Evolutionary conservation across 352 stramenopile species (phyloP), one percentile per base, ranked within the genome.

Genomic region (Globisporangium okanoganense): DNA sequence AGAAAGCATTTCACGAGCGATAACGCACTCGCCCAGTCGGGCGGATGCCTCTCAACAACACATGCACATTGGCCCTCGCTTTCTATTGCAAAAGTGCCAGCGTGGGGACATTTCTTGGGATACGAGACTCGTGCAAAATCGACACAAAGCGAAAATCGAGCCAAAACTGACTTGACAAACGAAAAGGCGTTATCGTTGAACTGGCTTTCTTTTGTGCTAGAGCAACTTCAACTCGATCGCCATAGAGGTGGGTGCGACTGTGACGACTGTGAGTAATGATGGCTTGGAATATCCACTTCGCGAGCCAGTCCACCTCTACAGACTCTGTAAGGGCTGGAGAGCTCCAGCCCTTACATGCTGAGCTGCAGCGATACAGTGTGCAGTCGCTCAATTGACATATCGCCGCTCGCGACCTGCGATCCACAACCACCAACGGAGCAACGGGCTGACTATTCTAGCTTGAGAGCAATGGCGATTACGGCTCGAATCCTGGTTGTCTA

Each of bases 201-300:
- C 49, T 56, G 49, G 49, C 49, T 56, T 29, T 33, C 35, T 56
- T 55, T 56, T 38, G 33, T 36, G 49, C 22, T 20, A 18, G 33
- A 36, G 29, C 49, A 56, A 43, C 49, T 56, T 43, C 49, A 56
- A 56, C 29, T 8, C 22, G 18, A 2, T 44, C 16, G 25, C 2
- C 48, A 54, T 54, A 22, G 45, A 50, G 44, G 25, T 14, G 22
- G 45, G 45, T 52, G 24, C 20, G 25, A 38, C 25, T 7, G 29
- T 56, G 29, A 40, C 13, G 27, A 40, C 27, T 9, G 29, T 56
- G 29, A 40, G 48, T 54, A 54, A 54, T 56, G 7, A 56, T 56
- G 49, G 29, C 49, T 56, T 22, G n/a, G 25, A 56, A 41, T 16
- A 56, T 56, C 49, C 49, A 56, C 33, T 25, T 40, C 5, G 48